Evolutionary conservation across 352 stramenopile species (phyloP).

Genomic region (Phytopythium sindhum): DNA sequence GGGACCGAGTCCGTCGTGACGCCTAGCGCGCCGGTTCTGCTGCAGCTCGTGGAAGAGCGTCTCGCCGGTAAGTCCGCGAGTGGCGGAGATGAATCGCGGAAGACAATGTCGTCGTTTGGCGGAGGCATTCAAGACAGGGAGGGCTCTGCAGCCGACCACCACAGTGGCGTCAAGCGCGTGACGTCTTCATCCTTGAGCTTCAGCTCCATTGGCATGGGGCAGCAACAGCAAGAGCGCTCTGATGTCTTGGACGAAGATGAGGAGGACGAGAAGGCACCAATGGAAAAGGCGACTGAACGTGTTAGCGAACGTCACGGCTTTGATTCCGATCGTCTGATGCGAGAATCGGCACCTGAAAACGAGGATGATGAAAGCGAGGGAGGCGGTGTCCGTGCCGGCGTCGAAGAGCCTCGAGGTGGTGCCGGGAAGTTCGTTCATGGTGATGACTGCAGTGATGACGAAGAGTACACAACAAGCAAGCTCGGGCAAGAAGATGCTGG

Average conservation of each 20-base stretch:
- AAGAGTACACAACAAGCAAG: neutral
- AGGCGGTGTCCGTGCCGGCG: neutral
- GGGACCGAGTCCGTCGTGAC: neutral
- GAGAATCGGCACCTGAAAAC: conserved; percentile 2
- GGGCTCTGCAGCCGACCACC: neutral
- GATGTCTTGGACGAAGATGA: neutral
- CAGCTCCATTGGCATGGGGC: neutral
- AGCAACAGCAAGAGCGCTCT: neutral
- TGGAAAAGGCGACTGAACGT: neutral
- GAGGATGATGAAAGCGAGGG: conserved; percentile 6
- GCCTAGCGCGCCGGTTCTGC: conserved; percentile 19
- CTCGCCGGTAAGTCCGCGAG: neutral
- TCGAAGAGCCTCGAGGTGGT: neutral
- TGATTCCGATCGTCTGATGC: neutral
- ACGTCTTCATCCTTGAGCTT: neutral
- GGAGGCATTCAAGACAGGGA: neutral
- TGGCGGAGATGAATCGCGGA: neutral
- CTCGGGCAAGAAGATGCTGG: conserved; percentile 4
- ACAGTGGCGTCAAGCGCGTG: neutral
- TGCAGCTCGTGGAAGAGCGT: conserved; percentile 24
- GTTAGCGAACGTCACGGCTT: neutral
- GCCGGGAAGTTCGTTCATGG: neutral
- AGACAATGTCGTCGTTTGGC: neutral
- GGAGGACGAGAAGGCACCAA: conserved; percentile 8
- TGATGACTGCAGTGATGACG: neutral